Percentiles rank a stretch among this genome's conserved stretches.
phyloP scores from a whole-genome alignment of 495 filamentous ascomycete genomes.

The Podospora didyma region DNA sequence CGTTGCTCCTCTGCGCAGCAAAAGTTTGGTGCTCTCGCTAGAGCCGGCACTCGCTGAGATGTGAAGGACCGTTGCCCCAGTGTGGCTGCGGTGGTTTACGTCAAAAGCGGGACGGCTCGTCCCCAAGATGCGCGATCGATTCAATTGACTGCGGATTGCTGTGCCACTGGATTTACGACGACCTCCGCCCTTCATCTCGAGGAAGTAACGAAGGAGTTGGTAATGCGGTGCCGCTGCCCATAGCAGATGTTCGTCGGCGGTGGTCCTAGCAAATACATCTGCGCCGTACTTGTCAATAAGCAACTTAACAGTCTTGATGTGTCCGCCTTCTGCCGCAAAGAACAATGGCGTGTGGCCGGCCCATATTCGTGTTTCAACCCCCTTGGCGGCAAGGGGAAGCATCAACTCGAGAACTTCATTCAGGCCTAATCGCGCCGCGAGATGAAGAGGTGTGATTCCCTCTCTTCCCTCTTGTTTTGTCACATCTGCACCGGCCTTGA shows the following conservation, averaged over 20 bases:
- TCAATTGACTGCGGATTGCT: not conserved
- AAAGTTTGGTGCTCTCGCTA: slow-evolving; percentile 8
- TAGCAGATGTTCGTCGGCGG: slow-evolving; percentile 11
- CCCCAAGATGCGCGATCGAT: not conserved
- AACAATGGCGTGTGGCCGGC: slow-evolving; percentile 18
- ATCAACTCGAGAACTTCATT: slow-evolving; percentile 8
- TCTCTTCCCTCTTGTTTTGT: slow-evolving; percentile 6
- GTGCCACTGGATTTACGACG: not conserved
- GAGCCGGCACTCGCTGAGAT: slow-evolving; percentile 6
- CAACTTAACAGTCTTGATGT: slow-evolving; percentile 21
- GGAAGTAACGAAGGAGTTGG: slow-evolving; percentile 7
- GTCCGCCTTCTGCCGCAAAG: slow-evolving; percentile 29
- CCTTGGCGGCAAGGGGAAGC: slow-evolving; percentile 11
- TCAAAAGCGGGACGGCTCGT: slow-evolving; percentile 1
- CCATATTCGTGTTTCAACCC: slow-evolving; percentile 10
- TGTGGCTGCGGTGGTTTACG: slow-evolving; percentile 15
- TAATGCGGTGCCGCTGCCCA: slow-evolving; percentile 2
- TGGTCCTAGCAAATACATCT: slow-evolving; percentile 17
- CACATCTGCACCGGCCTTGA: slow-evolving; percentile 6
- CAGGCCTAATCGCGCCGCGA: slow-evolving; percentile 10
- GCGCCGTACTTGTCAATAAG: slow-evolving; percentile 26
- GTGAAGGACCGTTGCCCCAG: slow-evolving; percentile 17
- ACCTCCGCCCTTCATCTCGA: not conserved
- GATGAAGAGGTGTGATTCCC: slow-evolving; percentile 13
- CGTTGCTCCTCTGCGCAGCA: slow-evolving; percentile 13